A percentile compares a stretch with the other conserved stretches of the same genome.
Conservation (phyloP, 129 eudicot species). For the Pseudognaphalium luteoalbum region DNA sequence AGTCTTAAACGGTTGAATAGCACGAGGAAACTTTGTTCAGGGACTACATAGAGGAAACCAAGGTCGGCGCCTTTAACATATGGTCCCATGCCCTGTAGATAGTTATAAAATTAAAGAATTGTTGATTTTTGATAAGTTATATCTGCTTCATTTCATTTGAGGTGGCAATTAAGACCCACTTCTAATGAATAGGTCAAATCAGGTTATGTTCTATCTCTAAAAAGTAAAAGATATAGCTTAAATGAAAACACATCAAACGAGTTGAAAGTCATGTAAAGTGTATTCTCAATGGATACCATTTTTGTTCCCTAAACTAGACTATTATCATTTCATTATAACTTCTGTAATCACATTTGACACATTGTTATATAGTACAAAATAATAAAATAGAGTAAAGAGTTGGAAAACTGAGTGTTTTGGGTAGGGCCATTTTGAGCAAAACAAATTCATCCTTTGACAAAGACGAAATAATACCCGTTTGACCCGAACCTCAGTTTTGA, state of each 20-base stretch:
- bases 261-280: not conserved
- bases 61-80: conserved; percentile 92
- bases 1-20: conserved; percentile 83
- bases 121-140: not conserved
- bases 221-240: not conserved
- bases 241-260: no score
- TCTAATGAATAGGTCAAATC: not conserved
- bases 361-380: no score
- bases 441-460: not conserved
- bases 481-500: not conserved
- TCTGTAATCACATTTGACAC: not conserved
- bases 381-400: not conserved
- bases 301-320: not conserved
- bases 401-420: not conserved
- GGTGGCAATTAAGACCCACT: not conserved
- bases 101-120: not conserved
- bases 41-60: conserved; percentile 91
- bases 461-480: not conserved
- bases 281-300: not conserved
- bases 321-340: not conserved
- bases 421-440: not conserved
- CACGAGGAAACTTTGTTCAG: conserved; percentile 95
- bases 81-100: conserved; percentile 82
- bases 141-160: not conserved
- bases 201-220: not conserved